Evolutionary conservation across 2,329 filamentous ascomycete species (phyloP).

Genomic region (Allantophomopsis cytisporea): DNA sequence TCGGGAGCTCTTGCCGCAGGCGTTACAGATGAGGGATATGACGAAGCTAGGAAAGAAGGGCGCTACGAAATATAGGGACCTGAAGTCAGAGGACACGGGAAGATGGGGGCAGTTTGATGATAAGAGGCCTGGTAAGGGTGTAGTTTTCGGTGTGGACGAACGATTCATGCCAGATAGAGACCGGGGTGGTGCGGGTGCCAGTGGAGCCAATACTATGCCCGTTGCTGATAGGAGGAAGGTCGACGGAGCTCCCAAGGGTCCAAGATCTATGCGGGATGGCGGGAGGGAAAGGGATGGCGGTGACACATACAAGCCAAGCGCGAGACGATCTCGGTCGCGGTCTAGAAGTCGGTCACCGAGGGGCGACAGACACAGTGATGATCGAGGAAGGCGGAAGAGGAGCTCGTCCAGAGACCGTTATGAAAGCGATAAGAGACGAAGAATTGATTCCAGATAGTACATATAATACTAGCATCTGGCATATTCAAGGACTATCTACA

Average conservation of each 20-base stretch:
- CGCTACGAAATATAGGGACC: conserved; percentile 76
- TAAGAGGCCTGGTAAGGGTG: conserved; percentile 23
- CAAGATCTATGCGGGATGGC: conserved; percentile 12
- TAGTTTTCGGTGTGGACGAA: conserved; percentile 40
- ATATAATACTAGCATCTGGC: too few relatives aligned
- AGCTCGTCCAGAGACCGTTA: conserved; percentile 41
- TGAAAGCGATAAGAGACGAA: conserved; percentile 44
- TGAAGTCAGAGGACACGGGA: conserved; percentile 83
- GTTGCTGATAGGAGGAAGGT: conserved; percentile 40
- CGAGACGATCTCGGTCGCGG: conserved; percentile 32
- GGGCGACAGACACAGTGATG: background rate
- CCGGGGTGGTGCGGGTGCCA: conserved; percentile 30
- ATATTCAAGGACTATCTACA: too few relatives aligned
- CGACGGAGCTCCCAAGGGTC: conserved; percentile 16
- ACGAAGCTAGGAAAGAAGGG: conserved; percentile 89
- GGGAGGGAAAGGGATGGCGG: conserved; percentile 19
- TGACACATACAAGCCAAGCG: conserved; percentile 13
- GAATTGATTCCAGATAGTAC: conserved; percentile 28
- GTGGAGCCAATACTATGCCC: conserved; percentile 59
- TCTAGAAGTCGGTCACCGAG: conserved; percentile 36
- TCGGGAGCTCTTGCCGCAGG: conserved; percentile 74
- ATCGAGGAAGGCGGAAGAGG: conserved; percentile 14
- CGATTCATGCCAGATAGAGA: conserved; percentile 53
- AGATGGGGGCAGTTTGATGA: conserved; percentile 60
- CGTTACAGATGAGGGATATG: conserved; percentile 87